phyloP scores from a whole-genome alignment of 2,329 filamentous ascomycete species.

The Calonectria pseudoturangicola region DNA sequence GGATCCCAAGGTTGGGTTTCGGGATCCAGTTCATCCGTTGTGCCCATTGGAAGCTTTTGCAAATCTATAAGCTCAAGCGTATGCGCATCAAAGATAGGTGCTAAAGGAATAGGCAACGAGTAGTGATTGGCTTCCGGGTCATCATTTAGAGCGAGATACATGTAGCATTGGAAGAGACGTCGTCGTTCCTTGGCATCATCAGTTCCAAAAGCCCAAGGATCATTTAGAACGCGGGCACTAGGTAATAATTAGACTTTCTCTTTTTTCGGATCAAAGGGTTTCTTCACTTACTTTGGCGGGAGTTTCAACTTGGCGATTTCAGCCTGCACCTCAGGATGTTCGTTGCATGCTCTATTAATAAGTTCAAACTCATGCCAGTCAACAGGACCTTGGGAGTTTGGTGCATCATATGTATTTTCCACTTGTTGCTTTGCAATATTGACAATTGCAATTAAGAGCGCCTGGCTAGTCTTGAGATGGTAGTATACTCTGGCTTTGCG shows the following conservation, averaged over 20 bases:
- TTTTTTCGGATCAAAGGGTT: no score
- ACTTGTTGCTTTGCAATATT: constrained; percentile 30
- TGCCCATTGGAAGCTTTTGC: constrained; percentile 31
- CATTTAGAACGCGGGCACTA: constrained; percentile 36
- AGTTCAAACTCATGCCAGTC: constrained; percentile 41
- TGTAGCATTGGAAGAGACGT: constrained; percentile 47
- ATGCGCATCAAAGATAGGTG: constrained; percentile 44
- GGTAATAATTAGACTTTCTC: no score
- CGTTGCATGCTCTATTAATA: constrained; percentile 29
- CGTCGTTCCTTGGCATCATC: constrained; percentile 34
- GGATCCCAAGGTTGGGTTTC: constrained; percentile 42
- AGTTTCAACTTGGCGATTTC: constrained; percentile 46
- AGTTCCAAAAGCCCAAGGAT: constrained; percentile 40
- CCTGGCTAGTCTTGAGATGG: constrained; percentile 33
- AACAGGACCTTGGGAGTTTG: constrained; percentile 38
- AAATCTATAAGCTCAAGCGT: constrained; percentile 39
- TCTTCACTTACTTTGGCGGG: constrained; percentile 33
- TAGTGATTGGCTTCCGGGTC: constrained; percentile 45
- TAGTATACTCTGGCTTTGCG: constrained; percentile 40
- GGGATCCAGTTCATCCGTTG: constrained; percentile 19
- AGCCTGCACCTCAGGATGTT: constrained; percentile 40
- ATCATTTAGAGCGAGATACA: constrained; percentile 40
- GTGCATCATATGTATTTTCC: constrained; percentile 29
- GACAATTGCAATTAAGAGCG: constrained; percentile 36
- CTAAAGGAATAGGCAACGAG: constrained; percentile 42